Evolutionary conservation across 139 green algal genomes (phyloP).

Genomic region (Coccomyxa sp.): DNA sequence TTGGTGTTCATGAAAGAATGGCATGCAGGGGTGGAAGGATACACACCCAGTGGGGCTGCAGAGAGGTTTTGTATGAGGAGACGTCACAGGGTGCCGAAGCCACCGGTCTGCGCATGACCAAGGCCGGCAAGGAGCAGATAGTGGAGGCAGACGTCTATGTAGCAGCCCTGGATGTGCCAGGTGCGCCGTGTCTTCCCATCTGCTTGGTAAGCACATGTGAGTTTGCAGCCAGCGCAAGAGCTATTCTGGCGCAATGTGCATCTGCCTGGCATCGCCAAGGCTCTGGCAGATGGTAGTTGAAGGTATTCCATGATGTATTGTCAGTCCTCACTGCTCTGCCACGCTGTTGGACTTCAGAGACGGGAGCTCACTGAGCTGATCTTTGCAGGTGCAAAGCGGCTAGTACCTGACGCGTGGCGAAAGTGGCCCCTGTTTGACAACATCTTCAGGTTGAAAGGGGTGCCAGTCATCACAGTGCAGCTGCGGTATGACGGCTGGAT

Average conservation of each 20-base stretch:
- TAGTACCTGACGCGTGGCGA: constrained; percentile 80
- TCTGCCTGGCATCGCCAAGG: background rate
- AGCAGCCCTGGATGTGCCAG: constrained; percentile 91
- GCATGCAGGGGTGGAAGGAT: constrained; percentile 1
- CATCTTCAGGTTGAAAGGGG: constrained; percentile 88
- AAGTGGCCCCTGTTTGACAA: constrained; percentile 76
- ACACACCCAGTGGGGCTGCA: constrained; percentile 22
- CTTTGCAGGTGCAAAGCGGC: constrained; percentile 60
- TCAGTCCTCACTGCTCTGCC: no score
- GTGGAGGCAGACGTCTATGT: constrained; percentile 87
- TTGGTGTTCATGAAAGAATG: no score
- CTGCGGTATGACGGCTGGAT: constrained; percentile 95
- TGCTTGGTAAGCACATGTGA: background rate
- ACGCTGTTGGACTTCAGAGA: no score
- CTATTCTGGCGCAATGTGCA: background rate
- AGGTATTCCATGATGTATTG: no score
- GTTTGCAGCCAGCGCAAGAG: background rate
- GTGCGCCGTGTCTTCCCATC: constrained; percentile 11
- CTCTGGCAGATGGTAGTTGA: background rate
- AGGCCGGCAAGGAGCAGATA: constrained; percentile 43
- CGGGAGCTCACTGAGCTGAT: no score
- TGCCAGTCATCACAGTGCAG: constrained; percentile 97
- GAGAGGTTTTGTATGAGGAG: constrained; percentile 83
- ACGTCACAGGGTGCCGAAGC: constrained; percentile 47
- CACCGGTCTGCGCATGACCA: constrained; percentile 72